phyloP scores from a whole-genome alignment of 257 asterid species.

The Verbascum thapsus region DNA sequence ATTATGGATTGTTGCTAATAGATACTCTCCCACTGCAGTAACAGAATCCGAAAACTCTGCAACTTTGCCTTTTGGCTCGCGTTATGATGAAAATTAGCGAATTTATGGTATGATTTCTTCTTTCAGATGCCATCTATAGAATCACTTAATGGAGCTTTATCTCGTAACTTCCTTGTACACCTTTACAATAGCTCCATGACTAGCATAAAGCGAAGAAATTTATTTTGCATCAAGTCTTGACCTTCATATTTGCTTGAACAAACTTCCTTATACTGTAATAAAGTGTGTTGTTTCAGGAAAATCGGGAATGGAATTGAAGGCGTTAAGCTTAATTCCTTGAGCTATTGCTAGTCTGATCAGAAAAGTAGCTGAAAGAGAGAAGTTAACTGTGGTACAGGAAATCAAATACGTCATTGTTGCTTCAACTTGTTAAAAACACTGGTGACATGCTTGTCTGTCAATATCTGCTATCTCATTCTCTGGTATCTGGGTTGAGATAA shows the following conservation, averaged over 20 bases:
- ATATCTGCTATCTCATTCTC: conserved; percentile 17
- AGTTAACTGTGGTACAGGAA: not conserved
- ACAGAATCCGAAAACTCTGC: conserved; percentile 39
- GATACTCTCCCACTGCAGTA: conserved; percentile 26
- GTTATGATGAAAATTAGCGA: conserved; percentile 42
- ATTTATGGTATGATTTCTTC: conserved; percentile 26
- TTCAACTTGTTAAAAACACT: conserved; percentile 7
- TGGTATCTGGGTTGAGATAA: conserved; percentile 1
- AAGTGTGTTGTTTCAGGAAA: conserved; percentile 8
- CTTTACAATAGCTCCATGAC: not conserved
- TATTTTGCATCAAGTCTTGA: conserved; percentile 11
- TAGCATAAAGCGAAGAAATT: conserved; percentile 6
- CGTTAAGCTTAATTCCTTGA: conserved; percentile 25
- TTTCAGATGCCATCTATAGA: conserved; percentile 20
- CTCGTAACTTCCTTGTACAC: conserved; percentile 1
- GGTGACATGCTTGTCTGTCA: not conserved
- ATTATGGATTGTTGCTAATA: conserved; percentile 23
- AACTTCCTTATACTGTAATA: conserved; percentile 10
- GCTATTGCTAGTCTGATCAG: conserved; percentile 12
- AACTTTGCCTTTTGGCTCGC: conserved; percentile 37
- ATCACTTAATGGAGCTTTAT: not conserved
- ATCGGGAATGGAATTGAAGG: conserved; percentile 18
- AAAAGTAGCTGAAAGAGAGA: conserved; percentile 15
- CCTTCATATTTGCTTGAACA: conserved; percentile 8
- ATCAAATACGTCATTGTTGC: conserved; percentile 4